These are phyloP conservation scores for Phaffia australis DNA, from an alignment of 768 basidiomycete species.

Conservation along the genomic window DNA sequence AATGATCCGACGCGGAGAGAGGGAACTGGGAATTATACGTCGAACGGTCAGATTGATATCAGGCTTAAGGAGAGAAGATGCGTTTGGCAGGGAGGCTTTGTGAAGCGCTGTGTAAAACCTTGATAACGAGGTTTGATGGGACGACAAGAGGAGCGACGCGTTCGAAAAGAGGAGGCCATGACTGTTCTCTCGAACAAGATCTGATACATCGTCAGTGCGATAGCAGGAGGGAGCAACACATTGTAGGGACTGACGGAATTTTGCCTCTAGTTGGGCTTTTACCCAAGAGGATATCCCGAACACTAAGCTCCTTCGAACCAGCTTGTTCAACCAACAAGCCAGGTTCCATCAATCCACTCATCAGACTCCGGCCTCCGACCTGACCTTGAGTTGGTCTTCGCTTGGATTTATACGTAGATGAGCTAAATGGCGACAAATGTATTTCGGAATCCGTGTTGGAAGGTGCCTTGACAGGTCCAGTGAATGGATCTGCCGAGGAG, in stretches of 20 bases:
- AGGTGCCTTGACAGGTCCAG: not conserved
- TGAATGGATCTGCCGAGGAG: not conserved
- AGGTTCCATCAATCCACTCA: no score
- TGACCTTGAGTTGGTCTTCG: not conserved
- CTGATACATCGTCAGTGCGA: not conserved
- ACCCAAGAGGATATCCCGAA: not conserved
- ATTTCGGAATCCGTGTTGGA: not conserved
- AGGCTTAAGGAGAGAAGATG: no score
- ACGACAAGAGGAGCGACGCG: constrained; percentile 10
- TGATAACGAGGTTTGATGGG: constrained; percentile 1
- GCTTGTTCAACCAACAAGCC: not conserved
- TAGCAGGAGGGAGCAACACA: not conserved
- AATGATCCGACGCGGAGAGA: no score
- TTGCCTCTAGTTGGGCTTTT: constrained; percentile 10
- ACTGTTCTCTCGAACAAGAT: not conserved
- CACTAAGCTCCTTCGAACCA: not conserved
- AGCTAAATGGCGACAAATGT: not conserved
- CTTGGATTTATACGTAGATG: not conserved
- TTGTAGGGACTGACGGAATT: not conserved
- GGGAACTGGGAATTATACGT: no score
- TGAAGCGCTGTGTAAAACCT: not conserved
- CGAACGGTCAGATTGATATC: no score
- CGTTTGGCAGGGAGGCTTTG: no score
- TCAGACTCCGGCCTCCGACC: no score
- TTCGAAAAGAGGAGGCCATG: constrained; percentile 6